Evolutionary conservation across 352 stramenopile genomes (phyloP).

Genomic region (Phytophthora rubi): DNA sequence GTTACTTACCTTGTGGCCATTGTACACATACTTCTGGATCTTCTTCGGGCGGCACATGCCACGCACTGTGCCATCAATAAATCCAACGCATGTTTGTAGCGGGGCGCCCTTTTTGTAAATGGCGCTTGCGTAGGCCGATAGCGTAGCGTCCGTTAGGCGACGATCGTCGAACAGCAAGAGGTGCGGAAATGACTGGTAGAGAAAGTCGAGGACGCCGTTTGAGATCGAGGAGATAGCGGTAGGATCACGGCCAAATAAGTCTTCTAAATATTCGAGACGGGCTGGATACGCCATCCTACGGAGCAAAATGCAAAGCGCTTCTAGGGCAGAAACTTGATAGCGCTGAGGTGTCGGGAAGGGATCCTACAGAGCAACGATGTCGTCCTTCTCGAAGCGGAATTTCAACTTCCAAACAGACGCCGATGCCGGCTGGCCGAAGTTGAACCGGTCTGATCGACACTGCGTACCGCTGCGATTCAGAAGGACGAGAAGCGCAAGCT

Average conservation of each 20-base stretch:
- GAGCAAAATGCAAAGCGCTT: slow-evolving; percentile 13
- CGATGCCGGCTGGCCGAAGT: too few species aligned
- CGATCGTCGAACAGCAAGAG: background rate
- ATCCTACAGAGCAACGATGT: slow-evolving; percentile 2
- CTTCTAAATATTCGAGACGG: slow-evolving; percentile 10
- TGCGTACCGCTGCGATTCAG: too few species aligned
- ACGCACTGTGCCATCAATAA: slow-evolving; percentile 13
- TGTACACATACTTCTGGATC: slow-evolving; percentile 16
- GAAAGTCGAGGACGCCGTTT: slow-evolving; percentile 6
- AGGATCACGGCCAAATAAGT: slow-evolving; percentile 5
- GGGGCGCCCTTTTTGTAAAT: background rate
- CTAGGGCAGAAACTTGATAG: background rate
- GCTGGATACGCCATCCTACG: slow-evolving; percentile 16
- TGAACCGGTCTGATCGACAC: too few species aligned
- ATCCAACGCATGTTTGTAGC: slow-evolving; percentile 8
- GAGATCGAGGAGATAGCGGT: slow-evolving; percentile 13
- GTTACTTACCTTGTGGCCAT: slow-evolving; percentile 19
- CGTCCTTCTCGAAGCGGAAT: slow-evolving; percentile 13
- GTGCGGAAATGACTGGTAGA: slow-evolving; percentile 1
- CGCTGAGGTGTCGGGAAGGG: slow-evolving; percentile 7
- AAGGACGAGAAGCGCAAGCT: too few species aligned
- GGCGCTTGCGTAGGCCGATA: background rate
- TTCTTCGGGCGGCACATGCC: slow-evolving; percentile 10
- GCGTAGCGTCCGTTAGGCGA: slow-evolving; percentile 2
- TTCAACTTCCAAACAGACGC: too few species aligned